Base-by-base conservation (phyloP, 805 yeast genomes). In the Limtongozyma cylindracea region DNA sequence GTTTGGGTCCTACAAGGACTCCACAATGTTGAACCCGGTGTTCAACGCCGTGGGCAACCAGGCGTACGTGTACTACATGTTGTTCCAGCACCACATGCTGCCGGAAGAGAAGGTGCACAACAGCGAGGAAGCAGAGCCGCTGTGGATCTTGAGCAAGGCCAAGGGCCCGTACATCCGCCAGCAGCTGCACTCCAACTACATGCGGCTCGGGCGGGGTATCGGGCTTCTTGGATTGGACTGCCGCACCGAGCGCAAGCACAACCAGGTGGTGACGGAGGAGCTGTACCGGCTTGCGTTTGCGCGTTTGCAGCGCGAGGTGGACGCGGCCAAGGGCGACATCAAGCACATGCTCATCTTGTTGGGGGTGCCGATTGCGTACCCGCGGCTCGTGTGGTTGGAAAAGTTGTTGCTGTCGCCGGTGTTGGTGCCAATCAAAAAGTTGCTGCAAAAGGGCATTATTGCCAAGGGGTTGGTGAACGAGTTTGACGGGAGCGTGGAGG, bases 321-420 rank as follows among this genome's bases (percentile, higher is more conserved):
- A 39, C 5, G 41, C 61, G 8, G 52, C 62, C 3, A 13, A 5
- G 15, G 57, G 57, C 5, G 60, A 61, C 13, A 54, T 74, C 19
- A 68, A 71, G 39, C 98, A 84, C 43, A 33, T 84, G 18, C 49
- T 74, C 30, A 63, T 88, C 2, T 55, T 88, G 64, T 51, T 88
- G 22, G 96, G 96, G 20, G 92, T 84, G 9, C 98, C 98, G 3
- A 77, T 88, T 25, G 74, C 88, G 19, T 84, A 84, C 38, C 96
- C 98, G 3, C 58, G 96, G 31, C 52, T 88, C 38, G 94, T 82
- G 2, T 76, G 92, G 84, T 52, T 78, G 16, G 96, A 88, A 45
- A 54, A 59, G 38, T 30, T 84, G 13, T 58, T 84, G 37, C 58
- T 67, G 5, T 66, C 80, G 13, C 22, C 49, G 40, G 17, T 30